A percentile compares a stretch with the other conserved stretches of the same genome.
Evolutionary conservation across 2,329 filamentous ascomycete species (phyloP).

Genomic region (Chaetoscypha palmicola): DNA sequence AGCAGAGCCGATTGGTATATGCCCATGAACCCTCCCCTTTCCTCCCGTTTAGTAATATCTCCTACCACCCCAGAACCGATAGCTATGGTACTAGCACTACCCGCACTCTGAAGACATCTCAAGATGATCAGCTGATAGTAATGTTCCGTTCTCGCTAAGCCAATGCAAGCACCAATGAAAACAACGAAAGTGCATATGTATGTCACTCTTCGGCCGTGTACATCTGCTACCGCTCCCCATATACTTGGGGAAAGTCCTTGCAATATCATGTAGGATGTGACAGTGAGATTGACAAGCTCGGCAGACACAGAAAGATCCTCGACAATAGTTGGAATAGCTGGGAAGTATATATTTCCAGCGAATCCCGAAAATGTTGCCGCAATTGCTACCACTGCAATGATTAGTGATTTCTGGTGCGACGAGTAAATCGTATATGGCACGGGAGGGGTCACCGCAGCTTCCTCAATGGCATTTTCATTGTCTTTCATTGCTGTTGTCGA

Average conservation of each 20-base stretch:
- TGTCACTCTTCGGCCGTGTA: constrained; percentile 44
- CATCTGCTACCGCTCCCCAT: constrained; percentile 48
- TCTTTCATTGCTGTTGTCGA: not conserved
- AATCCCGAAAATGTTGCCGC: constrained; percentile 24
- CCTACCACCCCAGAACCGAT: constrained; percentile 54
- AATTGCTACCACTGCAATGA: constrained; percentile 19
- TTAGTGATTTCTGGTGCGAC: constrained; percentile 16
- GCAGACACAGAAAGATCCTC: constrained; percentile 18
- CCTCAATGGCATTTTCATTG: not conserved
- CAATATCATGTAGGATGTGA: constrained; percentile 38
- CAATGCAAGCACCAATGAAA: constrained; percentile 49
- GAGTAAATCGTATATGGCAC: constrained; percentile 21
- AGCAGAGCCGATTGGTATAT: constrained; percentile 34
- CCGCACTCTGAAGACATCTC: constrained; percentile 50
- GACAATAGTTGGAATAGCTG: constrained; percentile 22
- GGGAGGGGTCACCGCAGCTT: not conserved
- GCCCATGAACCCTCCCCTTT: constrained; percentile 61
- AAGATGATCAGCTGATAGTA: constrained; percentile 46
- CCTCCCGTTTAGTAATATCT: constrained; percentile 54
- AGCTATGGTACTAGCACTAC: constrained; percentile 53
- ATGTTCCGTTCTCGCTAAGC: constrained; percentile 41
- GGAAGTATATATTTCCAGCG: constrained; percentile 25
- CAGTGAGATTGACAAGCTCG: constrained; percentile 25
- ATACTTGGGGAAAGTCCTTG: constrained; percentile 51
- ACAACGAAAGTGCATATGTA: constrained; percentile 47